These are phyloP conservation scores for Serendipita sp. DNA, from an alignment of 768 basidiomycete species.

Conservation along the genomic window DNA sequence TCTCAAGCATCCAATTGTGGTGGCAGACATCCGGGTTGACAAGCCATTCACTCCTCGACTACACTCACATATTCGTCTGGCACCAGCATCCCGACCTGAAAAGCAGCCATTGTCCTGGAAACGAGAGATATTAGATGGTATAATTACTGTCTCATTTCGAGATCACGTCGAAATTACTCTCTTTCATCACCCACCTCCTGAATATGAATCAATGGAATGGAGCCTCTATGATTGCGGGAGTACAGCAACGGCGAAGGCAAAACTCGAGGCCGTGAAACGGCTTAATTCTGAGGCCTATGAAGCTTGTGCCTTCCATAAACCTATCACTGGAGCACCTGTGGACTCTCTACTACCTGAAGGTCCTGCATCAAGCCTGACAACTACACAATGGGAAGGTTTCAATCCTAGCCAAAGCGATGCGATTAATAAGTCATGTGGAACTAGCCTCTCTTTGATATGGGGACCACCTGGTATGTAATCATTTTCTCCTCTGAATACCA, in stretches of 20 bases:
- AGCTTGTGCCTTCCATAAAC: slow-evolving; percentile 34
- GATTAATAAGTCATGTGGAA: slow-evolving; percentile 26
- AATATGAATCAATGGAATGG: slow-evolving; percentile 46
- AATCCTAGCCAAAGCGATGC: slow-evolving; percentile 43
- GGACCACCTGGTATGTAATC: slow-evolving; percentile 40
- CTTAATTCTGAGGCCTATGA: slow-evolving; percentile 28
- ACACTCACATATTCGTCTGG: slow-evolving; percentile 51
- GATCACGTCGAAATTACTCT: slow-evolving; percentile 41
- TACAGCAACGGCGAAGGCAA: slow-evolving; percentile 44
- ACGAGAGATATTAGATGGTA: slow-evolving; percentile 36
- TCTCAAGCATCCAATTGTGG: slow-evolving; percentile 17
- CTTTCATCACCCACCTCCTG: slow-evolving; percentile 44
- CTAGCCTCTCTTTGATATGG: slow-evolving; percentile 44
- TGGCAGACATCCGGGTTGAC: slow-evolving; percentile 42
- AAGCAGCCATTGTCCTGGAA: slow-evolving; percentile 27
- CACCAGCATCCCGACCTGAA: slow-evolving; percentile 38
- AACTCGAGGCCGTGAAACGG: slow-evolving; percentile 44
- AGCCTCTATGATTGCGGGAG: slow-evolving; percentile 47
- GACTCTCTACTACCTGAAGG: slow-evolving; percentile 8
- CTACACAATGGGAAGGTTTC: slow-evolving; percentile 16
- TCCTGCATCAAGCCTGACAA: not conserved
- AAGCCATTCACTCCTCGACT: slow-evolving; percentile 32
- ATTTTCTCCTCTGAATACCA: not conserved
- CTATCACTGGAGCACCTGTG: slow-evolving; percentile 26
- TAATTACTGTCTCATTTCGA: slow-evolving; percentile 36